A percentile compares a stretch with the other conserved stretches of the same genome.
These are phyloP conservation scores for Paspalum vaginatum DNA, from an alignment of 176 grass and related monocot genomes.

Conservation along the genomic window DNA sequence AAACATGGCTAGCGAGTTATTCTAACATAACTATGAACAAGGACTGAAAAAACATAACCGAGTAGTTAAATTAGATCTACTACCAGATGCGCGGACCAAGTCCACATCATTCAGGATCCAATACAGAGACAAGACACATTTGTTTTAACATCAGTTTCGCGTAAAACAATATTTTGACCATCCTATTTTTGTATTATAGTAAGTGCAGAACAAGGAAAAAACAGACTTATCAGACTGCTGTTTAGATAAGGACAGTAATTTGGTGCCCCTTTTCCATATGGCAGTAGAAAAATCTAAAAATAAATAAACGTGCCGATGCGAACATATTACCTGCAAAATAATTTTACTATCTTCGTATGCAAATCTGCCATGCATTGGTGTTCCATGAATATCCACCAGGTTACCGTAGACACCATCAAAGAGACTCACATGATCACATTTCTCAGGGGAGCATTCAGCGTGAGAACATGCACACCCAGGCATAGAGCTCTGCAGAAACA, in stretches of 20 bases:
- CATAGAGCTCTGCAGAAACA: constrained; percentile 59
- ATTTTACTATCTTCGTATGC: constrained; percentile 68
- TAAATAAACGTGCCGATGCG: background rate
- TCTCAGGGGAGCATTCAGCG: constrained; percentile 60
- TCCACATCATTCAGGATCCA: background rate
- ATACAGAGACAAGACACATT: constrained; percentile 7
- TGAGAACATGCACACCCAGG: constrained; percentile 62
- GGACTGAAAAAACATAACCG: background rate
- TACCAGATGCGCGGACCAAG: constrained; percentile 21
- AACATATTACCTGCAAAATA: constrained; percentile 74
- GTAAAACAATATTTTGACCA: background rate
- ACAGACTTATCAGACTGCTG: background rate
- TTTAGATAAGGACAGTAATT: background rate
- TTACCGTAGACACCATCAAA: constrained; percentile 68
- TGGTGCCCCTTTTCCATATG: background rate
- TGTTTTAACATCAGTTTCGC: constrained; percentile 18
- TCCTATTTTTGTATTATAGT: constrained; percentile 8
- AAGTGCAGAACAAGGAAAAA: background rate
- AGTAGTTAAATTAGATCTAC: background rate
- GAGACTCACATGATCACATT: constrained; percentile 70
- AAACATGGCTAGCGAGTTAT: background rate
- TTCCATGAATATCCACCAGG: constrained; percentile 61
- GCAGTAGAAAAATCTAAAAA: background rate
- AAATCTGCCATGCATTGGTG: constrained; percentile 75
- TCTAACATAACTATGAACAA: background rate